phyloP scores from a whole-genome alignment of 768 basidiomycete species.

The Lepiota brunneoincarnata region DNA sequence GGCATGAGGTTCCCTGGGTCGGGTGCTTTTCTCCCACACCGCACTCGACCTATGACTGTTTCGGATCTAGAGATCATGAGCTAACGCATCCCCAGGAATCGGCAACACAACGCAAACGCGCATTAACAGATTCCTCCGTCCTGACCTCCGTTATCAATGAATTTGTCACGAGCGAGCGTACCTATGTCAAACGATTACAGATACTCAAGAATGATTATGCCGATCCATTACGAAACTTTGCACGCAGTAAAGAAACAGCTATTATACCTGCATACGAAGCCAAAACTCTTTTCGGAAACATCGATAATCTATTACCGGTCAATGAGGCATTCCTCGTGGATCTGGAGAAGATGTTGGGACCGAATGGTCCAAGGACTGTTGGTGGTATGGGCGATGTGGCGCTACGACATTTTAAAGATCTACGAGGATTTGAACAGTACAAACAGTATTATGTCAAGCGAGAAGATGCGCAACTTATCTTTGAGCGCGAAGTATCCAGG shows the following conservation, averaged over 20 bases:
- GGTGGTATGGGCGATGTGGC: constrained; percentile 82
- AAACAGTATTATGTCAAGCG: constrained; percentile 89
- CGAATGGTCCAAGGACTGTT: constrained; percentile 52
- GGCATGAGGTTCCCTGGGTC: background rate
- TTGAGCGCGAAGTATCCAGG: constrained; percentile 80
- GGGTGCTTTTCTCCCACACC: constrained; percentile 1
- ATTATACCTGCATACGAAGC: constrained; percentile 91
- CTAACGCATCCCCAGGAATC: constrained; percentile 28
- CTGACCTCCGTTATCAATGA: constrained; percentile 80
- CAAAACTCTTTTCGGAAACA: constrained; percentile 90
- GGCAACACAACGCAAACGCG: constrained; percentile 50
- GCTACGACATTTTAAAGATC: constrained; percentile 80
- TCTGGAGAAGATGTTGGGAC: constrained; percentile 73
- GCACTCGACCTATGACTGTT: background rate
- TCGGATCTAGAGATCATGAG: background rate
- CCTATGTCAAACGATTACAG: constrained; percentile 81
- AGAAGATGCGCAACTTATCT: constrained; percentile 88
- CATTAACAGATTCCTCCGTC: constrained; percentile 61
- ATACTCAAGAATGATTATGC: constrained; percentile 88
- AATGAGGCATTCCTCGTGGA: constrained; percentile 85
- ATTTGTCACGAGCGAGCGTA: constrained; percentile 83
- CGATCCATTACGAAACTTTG: constrained; percentile 84
- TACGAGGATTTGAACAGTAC: constrained; percentile 87
- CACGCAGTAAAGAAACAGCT: constrained; percentile 78
- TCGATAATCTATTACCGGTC: constrained; percentile 85